Base-by-base conservation (phyloP, 805 yeast species). In the Candida namnaoensis region DNA sequence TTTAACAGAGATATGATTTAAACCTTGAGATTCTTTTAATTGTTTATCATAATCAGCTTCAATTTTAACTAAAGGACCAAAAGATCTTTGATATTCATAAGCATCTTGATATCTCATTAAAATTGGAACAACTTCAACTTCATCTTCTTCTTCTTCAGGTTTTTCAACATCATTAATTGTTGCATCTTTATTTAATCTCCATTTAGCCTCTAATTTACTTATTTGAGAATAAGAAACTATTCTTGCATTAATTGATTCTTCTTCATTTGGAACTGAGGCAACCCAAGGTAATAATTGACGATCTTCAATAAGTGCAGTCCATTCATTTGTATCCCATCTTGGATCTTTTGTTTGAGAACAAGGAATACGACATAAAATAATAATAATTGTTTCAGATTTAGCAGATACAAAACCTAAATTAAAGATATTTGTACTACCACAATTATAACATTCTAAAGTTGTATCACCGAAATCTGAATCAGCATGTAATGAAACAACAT, bases 391-490 rank as follows among this genome's bases (percentile, higher is more conserved):
- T 49, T 87, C 95, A 44, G 80, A 75, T 54, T 85, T 86, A 5
- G 96, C 96, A 25, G 88, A 74, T 13, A 90, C 93, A 60, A 82
- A 88, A 0, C 97, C 97, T 34, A 90, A 65, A 25, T 81, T 69
- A 51, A 90, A 90, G 3, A 80, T 83, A 52, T 90, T 90, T 45
- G 70, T 77, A 55, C 74, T 76, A 28, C 96, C 96, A 66, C 97
- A 90, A 54, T 80, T 82, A 63, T 88, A 90, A 64, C 97, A 90
- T 59, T 90, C 97, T 44, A 90, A 64, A 2, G 79, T 72, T 6
- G 90, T 82, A 41, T 84, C 95, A n/a, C 96, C 96, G 25, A 88
- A 66, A 46, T 85, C 88, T 2, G 90, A 80, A 25, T 82, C 83
- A 33, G 80, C 80, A 58, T 88, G 96, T 37, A 88, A 69, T 2